Evolutionary conservation across 129 eudicot species (phyloP), one percentile per base, ranked within the genome.

Genomic region (Lactuca sativa): DNA sequence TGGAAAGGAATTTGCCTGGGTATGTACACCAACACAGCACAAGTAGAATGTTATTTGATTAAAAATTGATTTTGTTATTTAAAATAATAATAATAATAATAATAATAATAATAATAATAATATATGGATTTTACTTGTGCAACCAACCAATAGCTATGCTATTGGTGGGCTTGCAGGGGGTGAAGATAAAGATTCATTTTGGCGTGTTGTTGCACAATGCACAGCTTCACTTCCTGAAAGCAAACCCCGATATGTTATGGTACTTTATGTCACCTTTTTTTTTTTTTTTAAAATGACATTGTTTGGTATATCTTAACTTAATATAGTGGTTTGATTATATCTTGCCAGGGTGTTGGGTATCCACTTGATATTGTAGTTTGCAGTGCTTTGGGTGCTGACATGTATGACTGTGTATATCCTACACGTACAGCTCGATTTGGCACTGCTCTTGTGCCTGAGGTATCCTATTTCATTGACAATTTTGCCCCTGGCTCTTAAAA

Each of bases 111-210:
- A 21, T 21, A 25, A 25, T 25, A 25, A 25, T 25, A 25, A 25
- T 25, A 25, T 25, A 25, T 25, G 30, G 30, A 25, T 25, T 25
- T 25, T 78, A 62, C 69, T 70, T 76, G 72, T 86, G 82, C 30
- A 25, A 25, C 30, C 30, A 25, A 25, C 30, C 70, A 73, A 75
- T 92, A 92, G 98, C 79, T 92, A 92, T 77, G 98, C 98, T 51
- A 92, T 92, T 66, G 98, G 98, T 77, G 98, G 98, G 64, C 98
- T 92, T 77, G 86, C 97, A 58, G 97, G 97, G 59, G 97, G 97
- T 72, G 97, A 92, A 81, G 96, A 89, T 64, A 92, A 92, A 78
- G 97, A 92, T 82, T 88, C 97, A 73, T 92, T 92, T 82, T 92
- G 97, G 96, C 89, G 97, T 32, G 95, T 92, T 78, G 98, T 92